Evolutionary conservation across 768 basidiomycete genomes (phyloP).

Genomic region (Hericium rajendrae): DNA sequence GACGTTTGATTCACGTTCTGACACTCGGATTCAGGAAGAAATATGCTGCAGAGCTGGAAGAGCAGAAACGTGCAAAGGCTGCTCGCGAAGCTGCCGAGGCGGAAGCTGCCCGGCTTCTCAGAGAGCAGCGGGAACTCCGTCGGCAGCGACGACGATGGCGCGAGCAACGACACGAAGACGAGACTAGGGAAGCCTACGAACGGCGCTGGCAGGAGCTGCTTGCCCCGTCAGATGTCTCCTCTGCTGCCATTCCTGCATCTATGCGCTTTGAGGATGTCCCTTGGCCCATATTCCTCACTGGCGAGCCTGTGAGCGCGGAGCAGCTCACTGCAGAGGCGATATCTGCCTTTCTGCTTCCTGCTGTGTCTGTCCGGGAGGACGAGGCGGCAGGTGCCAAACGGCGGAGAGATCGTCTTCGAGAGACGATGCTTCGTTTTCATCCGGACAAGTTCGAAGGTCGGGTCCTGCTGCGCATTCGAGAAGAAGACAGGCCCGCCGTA

Average conservation of each 20-base stretch:
- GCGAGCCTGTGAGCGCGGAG: conserved; percentile 2
- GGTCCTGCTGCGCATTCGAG: conserved; percentile 42
- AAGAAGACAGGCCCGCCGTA: conserved; percentile 39
- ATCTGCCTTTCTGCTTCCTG: conserved; percentile 40
- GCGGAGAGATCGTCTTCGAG: conserved; percentile 44
- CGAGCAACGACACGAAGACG: conserved; percentile 32
- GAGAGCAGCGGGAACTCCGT: conserved; percentile 42
- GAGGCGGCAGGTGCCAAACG: conserved; percentile 21
- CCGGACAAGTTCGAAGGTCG: conserved; percentile 68
- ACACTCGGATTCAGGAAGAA: conserved; percentile 39
- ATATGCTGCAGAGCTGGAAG: conserved; percentile 57
- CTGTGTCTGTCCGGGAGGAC: conserved; percentile 32
- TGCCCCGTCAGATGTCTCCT: conserved; percentile 11
- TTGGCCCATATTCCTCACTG: conserved; percentile 38
- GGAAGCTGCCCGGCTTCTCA: conserved; percentile 44
- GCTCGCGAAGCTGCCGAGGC: conserved; percentile 42
- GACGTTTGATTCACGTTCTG: neutral
- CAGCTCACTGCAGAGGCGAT: conserved; percentile 32
- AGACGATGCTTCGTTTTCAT: conserved; percentile 57
- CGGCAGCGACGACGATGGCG: conserved; percentile 38
- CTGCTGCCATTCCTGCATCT: neutral
- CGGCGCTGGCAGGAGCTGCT: conserved; percentile 36
- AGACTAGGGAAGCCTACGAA: conserved; percentile 49
- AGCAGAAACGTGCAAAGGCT: conserved; percentile 47
- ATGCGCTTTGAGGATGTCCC: conserved; percentile 46